phyloP scores from a whole-genome alignment of 2,329 filamentous ascomycete genomes.

The Penicillium palitans region DNA sequence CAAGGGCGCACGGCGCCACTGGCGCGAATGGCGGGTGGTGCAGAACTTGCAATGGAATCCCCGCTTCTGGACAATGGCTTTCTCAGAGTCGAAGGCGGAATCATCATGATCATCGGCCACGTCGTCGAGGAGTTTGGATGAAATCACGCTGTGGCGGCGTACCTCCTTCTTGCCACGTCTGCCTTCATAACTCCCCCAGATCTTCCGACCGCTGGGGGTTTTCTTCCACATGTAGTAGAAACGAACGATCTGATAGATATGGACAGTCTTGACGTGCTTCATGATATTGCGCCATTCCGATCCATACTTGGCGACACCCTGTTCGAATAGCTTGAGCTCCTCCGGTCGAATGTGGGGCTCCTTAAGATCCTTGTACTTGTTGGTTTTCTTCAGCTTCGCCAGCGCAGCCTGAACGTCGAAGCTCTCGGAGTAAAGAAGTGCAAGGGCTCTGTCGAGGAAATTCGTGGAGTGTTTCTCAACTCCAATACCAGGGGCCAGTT shows the following conservation, averaged over 20 bases:
- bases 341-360: constrained; percentile 77
- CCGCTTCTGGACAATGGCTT: constrained; percentile 75
- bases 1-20: constrained; percentile 88
- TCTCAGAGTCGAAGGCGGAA: constrained; percentile 90
- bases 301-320: constrained; percentile 84
- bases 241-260: constrained; percentile 77
- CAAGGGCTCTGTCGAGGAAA: constrained; percentile 77
- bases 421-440: constrained; percentile 68
- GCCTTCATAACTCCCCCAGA: constrained; percentile 87
- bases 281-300: constrained; percentile 84
- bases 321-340: constrained; percentile 88
- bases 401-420: constrained; percentile 73
- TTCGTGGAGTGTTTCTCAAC: constrained; percentile 78
- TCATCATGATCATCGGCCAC: constrained; percentile 91
- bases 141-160: constrained; percentile 61
- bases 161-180: constrained; percentile 88
- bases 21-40: constrained; percentile 71
- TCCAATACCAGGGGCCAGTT: constrained; percentile 65
- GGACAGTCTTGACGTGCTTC: constrained; percentile 76
- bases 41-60: constrained; percentile 95
- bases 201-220: constrained; percentile 75
- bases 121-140: constrained; percentile 78
- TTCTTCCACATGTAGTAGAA: constrained; percentile 99
- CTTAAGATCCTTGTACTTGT: constrained; percentile 71
- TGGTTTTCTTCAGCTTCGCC: constrained; percentile 65